These are phyloP conservation scores for Papiliotrema laurentii DNA, from an alignment of 1,284 basidiomycete species.

Conservation along the genomic window DNA sequence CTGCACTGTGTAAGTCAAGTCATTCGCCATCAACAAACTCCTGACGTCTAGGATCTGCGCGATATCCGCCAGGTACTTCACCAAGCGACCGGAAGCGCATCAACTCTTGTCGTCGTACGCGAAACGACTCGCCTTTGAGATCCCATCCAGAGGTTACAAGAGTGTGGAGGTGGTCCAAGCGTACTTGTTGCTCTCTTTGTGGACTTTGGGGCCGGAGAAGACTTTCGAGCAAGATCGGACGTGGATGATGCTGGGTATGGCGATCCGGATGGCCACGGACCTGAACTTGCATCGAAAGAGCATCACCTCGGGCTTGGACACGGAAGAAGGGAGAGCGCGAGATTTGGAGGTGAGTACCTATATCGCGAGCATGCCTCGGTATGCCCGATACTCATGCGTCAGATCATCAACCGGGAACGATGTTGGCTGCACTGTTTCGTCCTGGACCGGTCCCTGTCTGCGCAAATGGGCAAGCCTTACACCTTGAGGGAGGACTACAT, in stretches of 20 bases:
- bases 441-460: conserved; percentile 82
- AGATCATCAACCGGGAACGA: conserved; percentile 88
- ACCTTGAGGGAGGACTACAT: conserved; percentile 60
- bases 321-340: conserved; percentile 57
- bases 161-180: conserved; percentile 92
- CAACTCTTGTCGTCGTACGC: conserved; percentile 72
- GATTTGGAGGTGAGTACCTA: conserved; percentile 46
- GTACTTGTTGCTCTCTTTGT: conserved; percentile 73
- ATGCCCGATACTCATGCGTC: too few relatives aligned
- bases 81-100: conserved; percentile 76
- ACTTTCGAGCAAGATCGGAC: conserved; percentile 95
- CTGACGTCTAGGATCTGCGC: conserved; percentile 61
- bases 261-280: conserved; percentile 82
- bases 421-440: conserved; percentile 92
- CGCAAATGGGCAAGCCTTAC: conserved; percentile 55
- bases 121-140: conserved; percentile 86
- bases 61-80: conserved; percentile 86
- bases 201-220: conserved; percentile 87
- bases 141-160: conserved; percentile 74
- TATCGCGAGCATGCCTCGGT: too few relatives aligned
- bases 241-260: conserved; percentile 69
- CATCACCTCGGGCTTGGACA: conserved; percentile 61
- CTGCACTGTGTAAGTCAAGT: conserved; percentile 71
- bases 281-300: conserved; percentile 91
- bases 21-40: background rate